Percentiles rank a stretch among this genome's conserved stretches.
phyloP scores from a whole-genome alignment of 495 filamentous ascomycete species.

The Jackrogersella multiformis region DNA sequence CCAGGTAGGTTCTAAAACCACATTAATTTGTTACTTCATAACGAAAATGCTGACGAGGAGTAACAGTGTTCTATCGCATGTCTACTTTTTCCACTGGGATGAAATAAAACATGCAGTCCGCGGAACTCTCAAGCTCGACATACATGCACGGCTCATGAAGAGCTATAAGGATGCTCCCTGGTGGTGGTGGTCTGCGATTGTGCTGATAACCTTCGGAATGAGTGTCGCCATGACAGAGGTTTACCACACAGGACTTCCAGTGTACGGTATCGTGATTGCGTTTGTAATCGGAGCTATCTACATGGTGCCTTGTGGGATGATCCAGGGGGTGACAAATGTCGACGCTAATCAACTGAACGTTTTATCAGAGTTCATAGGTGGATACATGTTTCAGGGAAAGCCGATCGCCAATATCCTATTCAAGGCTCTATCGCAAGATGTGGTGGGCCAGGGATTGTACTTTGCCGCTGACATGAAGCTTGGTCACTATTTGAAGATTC shows the following conservation, averaged over 20 bases:
- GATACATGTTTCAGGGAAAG: conserved; percentile 44
- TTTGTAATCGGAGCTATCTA: conserved; percentile 48
- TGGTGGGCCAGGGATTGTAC: conserved; percentile 45
- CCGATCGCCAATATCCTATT: conserved; percentile 45
- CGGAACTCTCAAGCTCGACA: conserved; percentile 48
- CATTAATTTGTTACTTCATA: conserved; percentile 32
- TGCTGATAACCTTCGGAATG: conserved; percentile 38
- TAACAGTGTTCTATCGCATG: conserved; percentile 44
- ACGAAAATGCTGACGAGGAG: conserved; percentile 45
- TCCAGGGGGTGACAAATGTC: conserved; percentile 45
- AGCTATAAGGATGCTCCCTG: conserved; percentile 39
- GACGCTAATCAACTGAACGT: conserved; percentile 44
- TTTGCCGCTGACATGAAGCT: conserved; percentile 46
- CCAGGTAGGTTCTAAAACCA: conserved; percentile 50
- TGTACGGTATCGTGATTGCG: conserved; percentile 43
- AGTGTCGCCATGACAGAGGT: conserved; percentile 44
- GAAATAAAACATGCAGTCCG: conserved; percentile 39
- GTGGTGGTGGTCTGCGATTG: conserved; percentile 45
- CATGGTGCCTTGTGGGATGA: conserved; percentile 46
- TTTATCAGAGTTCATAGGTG: conserved; percentile 46
- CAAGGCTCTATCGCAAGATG: conserved; percentile 42
- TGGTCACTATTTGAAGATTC: conserved; percentile 46
- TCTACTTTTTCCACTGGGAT: conserved; percentile 43
- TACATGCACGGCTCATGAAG: conserved; percentile 43
- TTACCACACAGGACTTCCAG: conserved; percentile 40